These are phyloP conservation scores for Elaeis oleifera DNA, from an alignment of 202 grass and related monocot species.

Conservation along the genomic window DNA sequence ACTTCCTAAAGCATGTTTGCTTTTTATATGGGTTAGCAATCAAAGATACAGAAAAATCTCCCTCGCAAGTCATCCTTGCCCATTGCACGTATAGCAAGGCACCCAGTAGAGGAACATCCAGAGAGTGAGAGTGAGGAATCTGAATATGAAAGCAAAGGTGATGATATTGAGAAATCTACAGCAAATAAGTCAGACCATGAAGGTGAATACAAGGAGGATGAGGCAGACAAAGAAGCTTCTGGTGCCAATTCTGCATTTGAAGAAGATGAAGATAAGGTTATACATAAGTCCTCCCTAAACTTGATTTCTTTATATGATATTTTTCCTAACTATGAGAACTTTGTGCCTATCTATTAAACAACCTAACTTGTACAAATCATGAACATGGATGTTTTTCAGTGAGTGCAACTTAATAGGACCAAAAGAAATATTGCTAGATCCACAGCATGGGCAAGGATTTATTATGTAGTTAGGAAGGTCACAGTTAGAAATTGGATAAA, in stretches of 20 bases:
- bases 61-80: conserved; percentile 40
- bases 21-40: conserved; percentile 27
- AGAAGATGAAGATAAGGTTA: conserved; percentile 63
- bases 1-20: no score
- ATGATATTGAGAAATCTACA: conserved; percentile 67
- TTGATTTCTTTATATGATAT: no score
- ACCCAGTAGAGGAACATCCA: conserved; percentile 43
- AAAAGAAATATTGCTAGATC: no score
- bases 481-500: no score
- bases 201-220: conserved; percentile 64
- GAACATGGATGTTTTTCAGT: no score
- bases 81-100: conserved; percentile 41
- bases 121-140: conserved; percentile 54
- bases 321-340: no score
- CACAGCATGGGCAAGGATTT: no score
- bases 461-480: no score
- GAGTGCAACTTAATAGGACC: no score
- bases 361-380: no score
- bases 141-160: conserved; percentile 90
- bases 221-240: conserved; percentile 44
- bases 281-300: no score
- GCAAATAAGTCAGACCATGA: conserved; percentile 61
- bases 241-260: conserved; percentile 26
- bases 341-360: no score
- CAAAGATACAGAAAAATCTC: conserved; percentile 50